A percentile compares a stretch with the other conserved stretches of the same genome.
Evolutionary conservation across 1,284 basidiomycete species (phyloP).

Genomic region (Xanthoconium separans): DNA sequence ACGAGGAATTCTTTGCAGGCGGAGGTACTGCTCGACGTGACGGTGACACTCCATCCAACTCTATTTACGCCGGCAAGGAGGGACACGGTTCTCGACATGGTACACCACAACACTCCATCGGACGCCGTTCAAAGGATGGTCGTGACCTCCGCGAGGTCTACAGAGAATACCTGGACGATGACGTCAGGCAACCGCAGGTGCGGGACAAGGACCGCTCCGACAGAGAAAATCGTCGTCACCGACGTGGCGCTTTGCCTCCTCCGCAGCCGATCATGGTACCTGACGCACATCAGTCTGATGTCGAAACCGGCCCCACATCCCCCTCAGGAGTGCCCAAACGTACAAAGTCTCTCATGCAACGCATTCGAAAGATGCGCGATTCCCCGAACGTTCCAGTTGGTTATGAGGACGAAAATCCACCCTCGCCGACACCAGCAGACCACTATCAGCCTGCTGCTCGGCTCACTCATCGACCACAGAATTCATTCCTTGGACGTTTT

Average conservation of each 20-base stretch:
- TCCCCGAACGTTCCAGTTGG: conserved; percentile 76
- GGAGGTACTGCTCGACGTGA: conserved; percentile 47
- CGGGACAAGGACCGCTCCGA: conserved; percentile 33
- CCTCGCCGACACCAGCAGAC: conserved; percentile 49
- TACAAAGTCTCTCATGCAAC: conserved; percentile 78
- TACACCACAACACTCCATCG: conserved; percentile 34
- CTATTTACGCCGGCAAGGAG: conserved; percentile 62
- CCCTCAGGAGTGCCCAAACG: conserved; percentile 57
- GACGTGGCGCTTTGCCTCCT: conserved; percentile 61
- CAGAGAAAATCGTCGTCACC: conserved; percentile 33
- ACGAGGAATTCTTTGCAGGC: conserved; percentile 83
- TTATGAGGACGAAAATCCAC: conserved; percentile 43
- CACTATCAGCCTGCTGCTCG: conserved; percentile 36
- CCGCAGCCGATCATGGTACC: conserved; percentile 72
- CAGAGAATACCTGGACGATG: conserved; percentile 45
- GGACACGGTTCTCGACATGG: conserved; percentile 33
- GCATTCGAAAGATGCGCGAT: conserved; percentile 82
- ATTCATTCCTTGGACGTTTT: conserved; percentile 75
- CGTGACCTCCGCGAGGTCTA: conserved; percentile 46
- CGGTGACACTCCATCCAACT: conserved; percentile 59
- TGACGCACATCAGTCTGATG: conserved; percentile 44
- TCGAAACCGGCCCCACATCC: conserved; percentile 36
- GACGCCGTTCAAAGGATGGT: conserved; percentile 41
- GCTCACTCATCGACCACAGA: conserved; percentile 66
- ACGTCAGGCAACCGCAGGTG: conserved; percentile 26